phyloP scores from a whole-genome alignment of 192 early-diverging fungal genomes.

The Gaertneriomyces semiglobifer region DNA sequence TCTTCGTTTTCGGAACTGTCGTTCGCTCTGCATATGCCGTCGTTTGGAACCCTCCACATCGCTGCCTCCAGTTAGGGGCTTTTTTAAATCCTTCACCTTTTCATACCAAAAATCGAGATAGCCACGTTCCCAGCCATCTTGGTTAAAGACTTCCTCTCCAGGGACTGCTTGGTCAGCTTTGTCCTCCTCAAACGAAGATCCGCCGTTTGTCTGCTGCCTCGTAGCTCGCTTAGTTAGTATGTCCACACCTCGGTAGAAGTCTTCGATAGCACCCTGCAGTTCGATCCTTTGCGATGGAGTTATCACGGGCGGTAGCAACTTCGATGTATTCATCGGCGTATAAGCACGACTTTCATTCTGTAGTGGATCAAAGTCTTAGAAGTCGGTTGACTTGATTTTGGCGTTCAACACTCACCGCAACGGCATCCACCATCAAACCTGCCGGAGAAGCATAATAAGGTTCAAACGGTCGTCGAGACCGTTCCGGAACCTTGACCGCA shows the following conservation, averaged over 20 bases:
- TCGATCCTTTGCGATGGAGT: slow-evolving; percentile 4
- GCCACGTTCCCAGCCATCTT: slow-evolving; percentile 23
- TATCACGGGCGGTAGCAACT: not conserved
- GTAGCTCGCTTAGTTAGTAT: not conserved
- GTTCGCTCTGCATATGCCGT: no score
- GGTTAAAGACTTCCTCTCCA: not conserved
- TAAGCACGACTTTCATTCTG: not conserved
- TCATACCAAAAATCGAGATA: slow-evolving; percentile 20
- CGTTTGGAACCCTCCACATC: no score
- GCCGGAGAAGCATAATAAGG: slow-evolving; percentile 15
- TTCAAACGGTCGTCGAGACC: not conserved
- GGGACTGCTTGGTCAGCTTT: not conserved
- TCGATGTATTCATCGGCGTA: not conserved
- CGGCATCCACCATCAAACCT: slow-evolving; percentile 13
- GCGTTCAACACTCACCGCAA: slow-evolving; percentile 1
- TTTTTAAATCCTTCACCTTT: not conserved
- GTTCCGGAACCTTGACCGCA: not conserved
- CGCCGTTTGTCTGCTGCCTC: not conserved
- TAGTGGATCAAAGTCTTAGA: not conserved
- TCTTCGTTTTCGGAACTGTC: no score
- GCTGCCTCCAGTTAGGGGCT: not conserved
- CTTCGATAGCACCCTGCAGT: slow-evolving; percentile 10
- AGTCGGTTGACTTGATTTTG: not conserved
- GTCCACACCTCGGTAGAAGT: slow-evolving; percentile 1
- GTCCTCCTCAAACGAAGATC: not conserved